A percentile compares a stretch with the other conserved stretches of the same genome.
These are phyloP conservation scores for Irpex sp. DNA, from an alignment of 1,284 basidiomycete genomes.

Conservation along the genomic window DNA sequence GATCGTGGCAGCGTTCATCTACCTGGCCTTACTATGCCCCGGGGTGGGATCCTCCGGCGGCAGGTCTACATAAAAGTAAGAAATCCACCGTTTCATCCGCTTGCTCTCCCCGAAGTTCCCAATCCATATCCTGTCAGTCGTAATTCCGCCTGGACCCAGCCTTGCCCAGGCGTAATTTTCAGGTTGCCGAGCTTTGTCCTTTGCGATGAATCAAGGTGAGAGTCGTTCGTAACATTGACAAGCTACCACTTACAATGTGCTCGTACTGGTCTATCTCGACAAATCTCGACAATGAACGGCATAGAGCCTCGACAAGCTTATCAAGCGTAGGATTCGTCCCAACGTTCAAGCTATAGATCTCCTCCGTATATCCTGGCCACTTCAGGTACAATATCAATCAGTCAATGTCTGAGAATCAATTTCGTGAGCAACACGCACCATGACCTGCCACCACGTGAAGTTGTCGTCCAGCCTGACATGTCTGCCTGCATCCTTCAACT, in stretches of 20 bases:
- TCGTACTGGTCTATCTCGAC: neutral
- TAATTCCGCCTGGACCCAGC: neutral
- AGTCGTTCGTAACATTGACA: neutral
- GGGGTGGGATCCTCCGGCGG: neutral
- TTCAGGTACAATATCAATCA: neutral
- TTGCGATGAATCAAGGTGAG: neutral
- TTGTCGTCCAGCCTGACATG: neutral
- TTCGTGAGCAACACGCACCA: neutral
- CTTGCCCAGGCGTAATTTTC: neutral
- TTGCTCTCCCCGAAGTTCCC: neutral
- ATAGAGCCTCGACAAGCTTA: neutral
- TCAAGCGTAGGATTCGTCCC: neutral
- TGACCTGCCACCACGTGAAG: neutral
- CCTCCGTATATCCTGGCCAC: conserved; percentile 2
- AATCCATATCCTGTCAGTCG: conserved; percentile 2
- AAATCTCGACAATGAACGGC: neutral
- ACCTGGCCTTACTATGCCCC: neutral
- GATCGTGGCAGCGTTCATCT: neutral
- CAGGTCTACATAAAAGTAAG: neutral
- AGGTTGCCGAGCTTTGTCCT: neutral
- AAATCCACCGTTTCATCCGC: neutral
- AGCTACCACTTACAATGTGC: neutral
- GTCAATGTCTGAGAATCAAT: neutral
- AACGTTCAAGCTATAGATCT: neutral
- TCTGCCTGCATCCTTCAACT: neutral